Conservation (phyloP, 2,329 filamentous ascomycete species). For the Neofusicoccum kwambonambiense region DNA sequence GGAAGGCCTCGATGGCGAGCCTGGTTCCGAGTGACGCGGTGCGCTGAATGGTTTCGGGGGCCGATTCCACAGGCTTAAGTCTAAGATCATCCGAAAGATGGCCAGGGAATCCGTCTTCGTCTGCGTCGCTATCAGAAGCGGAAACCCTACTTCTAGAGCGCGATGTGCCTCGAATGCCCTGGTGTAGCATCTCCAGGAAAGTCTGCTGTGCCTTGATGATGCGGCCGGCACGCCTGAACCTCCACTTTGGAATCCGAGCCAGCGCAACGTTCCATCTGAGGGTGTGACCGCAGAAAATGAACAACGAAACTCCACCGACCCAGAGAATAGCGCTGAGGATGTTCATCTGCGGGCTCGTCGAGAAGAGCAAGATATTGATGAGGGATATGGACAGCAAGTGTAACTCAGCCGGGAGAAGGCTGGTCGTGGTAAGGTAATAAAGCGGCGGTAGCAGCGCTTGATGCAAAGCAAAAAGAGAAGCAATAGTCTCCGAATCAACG, state of each 20-base stretch:
- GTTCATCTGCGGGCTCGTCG: slow-evolving; percentile 57
- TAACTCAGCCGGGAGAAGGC: slow-evolving; percentile 80
- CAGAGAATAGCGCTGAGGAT: slow-evolving; percentile 48
- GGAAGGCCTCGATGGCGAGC: background rate
- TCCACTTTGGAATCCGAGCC: slow-evolving; percentile 87
- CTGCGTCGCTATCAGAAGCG: slow-evolving; percentile 45
- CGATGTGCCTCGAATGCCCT: slow-evolving; percentile 28
- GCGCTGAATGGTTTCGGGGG: background rate
- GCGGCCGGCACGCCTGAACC: slow-evolving; percentile 64
- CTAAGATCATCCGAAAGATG: slow-evolving; percentile 4
- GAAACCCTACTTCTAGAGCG: slow-evolving; percentile 2
- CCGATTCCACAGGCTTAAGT: slow-evolving; percentile 15
- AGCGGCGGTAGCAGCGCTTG: slow-evolving; percentile 71
- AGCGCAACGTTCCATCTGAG: slow-evolving; percentile 82
- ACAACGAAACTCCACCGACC: slow-evolving; percentile 69
- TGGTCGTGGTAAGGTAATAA: slow-evolving; percentile 82
- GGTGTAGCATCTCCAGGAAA: slow-evolving; percentile 42
- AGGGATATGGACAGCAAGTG: slow-evolving; percentile 81
- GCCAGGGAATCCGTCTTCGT: slow-evolving; percentile 39
- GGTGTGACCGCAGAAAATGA: slow-evolving; percentile 70
- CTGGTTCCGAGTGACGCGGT: background rate
- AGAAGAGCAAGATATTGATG: slow-evolving; percentile 76
- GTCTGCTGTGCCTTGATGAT: slow-evolving; percentile 43
- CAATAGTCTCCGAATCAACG: slow-evolving; percentile 58
- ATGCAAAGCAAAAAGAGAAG: slow-evolving; percentile 78